Percentiles rank a stretch among this genome's conserved stretches.
phyloP scores from a whole-genome alignment of 163 green algal species.

The Scenedesmus sp. region DNA sequence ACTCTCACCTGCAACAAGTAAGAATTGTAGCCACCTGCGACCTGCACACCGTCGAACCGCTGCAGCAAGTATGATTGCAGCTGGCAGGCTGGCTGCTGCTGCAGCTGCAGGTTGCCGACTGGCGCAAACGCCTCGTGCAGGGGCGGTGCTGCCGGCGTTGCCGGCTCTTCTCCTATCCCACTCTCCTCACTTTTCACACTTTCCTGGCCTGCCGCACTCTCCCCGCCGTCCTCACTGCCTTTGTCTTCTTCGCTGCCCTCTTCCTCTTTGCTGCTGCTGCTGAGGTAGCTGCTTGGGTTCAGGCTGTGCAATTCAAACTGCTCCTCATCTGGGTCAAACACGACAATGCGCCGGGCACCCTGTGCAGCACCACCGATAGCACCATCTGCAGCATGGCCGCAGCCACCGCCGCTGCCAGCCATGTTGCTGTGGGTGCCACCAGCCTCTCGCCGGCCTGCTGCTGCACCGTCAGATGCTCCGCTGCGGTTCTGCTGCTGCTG shows the following conservation, averaged over 20 bases:
- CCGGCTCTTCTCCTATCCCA: background rate
- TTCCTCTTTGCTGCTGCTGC: background rate
- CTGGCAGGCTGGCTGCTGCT: background rate
- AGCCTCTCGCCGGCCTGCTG: too few relatives aligned
- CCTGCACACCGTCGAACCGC: too few relatives aligned
- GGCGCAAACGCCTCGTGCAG: background rate
- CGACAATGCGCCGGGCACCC: background rate
- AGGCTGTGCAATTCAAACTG: background rate
- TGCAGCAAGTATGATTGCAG: too few relatives aligned
- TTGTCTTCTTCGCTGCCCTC: background rate
- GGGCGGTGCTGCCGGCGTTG: background rate
- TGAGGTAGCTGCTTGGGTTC: too few relatives aligned
- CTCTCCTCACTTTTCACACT: background rate
- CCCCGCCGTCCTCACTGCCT: background rate
- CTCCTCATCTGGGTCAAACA: background rate
- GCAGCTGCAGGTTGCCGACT: background rate
- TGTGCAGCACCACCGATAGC: background rate
- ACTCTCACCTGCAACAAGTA: too few relatives aligned
- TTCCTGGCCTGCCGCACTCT: background rate
- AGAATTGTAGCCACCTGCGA: too few relatives aligned
- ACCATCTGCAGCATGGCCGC: background rate
- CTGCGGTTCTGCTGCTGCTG: background rate
- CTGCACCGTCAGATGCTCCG: too few relatives aligned
- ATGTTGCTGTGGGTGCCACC: too few relatives aligned
- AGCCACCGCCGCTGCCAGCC: background rate